Percentiles rank a stretch among this genome's conserved stretches.
Conservation (phyloP, 2,329 filamentous ascomycete genomes). For the Rhinocladiella mackenziei region DNA sequence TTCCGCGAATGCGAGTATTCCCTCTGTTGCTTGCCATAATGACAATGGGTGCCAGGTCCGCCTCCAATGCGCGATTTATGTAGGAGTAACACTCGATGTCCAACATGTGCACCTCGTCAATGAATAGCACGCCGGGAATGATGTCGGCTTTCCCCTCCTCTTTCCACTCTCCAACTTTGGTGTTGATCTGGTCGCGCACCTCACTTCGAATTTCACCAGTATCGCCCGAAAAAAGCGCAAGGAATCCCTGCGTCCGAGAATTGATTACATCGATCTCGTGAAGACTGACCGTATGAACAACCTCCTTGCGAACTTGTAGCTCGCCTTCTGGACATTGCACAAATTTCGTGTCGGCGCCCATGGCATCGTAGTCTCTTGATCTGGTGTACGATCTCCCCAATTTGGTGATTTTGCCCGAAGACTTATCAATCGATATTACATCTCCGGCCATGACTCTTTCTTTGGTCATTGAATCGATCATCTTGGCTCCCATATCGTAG, state of each 20-base stretch:
- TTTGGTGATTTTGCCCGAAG: constrained; percentile 96
- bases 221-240: constrained; percentile 95
- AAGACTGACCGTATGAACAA: constrained; percentile 91
- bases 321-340: constrained; percentile 96
- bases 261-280: constrained; percentile 99
- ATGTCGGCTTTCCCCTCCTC: constrained; percentile 99
- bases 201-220: constrained; percentile 97
- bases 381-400: constrained; percentile 90
- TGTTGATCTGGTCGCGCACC: constrained; percentile 98
- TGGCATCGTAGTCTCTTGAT: constrained; percentile 96
- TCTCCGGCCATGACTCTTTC: constrained; percentile 98
- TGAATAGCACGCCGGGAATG: constrained; percentile 93
- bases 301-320: constrained; percentile 93
- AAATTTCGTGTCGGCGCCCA: constrained; percentile 98
- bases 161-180: constrained; percentile 98
- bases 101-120: constrained; percentile 99
- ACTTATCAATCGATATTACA: constrained; percentile 98
- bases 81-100: constrained; percentile 99
- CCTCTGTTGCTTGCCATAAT: constrained; percentile 99
- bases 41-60: constrained; percentile 90
- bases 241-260: constrained; percentile 94
- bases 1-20: constrained; percentile 85
- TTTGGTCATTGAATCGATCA: constrained; percentile 99
- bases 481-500: constrained; percentile 98
- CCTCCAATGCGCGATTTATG: constrained; percentile 93